phyloP scores from a whole-genome alignment of 139 green algal species.

The Tetradesmus obliquus region DNA sequence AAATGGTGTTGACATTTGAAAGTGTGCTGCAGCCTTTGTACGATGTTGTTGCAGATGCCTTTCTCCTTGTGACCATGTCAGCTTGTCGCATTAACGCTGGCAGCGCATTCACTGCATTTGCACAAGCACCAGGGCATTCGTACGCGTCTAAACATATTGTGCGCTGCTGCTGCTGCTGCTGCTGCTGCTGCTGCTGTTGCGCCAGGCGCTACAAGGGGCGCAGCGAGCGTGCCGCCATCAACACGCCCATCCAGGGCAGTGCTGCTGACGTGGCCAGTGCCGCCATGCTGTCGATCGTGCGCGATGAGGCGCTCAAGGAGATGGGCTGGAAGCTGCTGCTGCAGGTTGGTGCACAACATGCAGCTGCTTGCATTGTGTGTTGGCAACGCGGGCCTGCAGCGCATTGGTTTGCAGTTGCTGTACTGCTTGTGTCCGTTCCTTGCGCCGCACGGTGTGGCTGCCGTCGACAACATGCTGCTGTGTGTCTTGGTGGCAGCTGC shows the following conservation, averaged over 20 bases:
- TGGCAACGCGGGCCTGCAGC: too few relatives aligned
- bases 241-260: slow-evolving; percentile 97
- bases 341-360: slow-evolving; percentile 72
- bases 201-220: background rate
- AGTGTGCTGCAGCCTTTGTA: too few relatives aligned
- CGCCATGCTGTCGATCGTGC: slow-evolving; percentile 93
- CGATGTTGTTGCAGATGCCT: too few relatives aligned
- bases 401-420: background rate
- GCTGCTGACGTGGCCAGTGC: slow-evolving; percentile 95
- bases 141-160: too few relatives aligned
- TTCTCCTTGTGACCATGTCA: background rate
- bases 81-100: background rate
- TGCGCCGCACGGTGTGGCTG: too few relatives aligned
- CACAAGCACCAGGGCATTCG: too few relatives aligned
- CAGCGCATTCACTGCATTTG: too few relatives aligned
- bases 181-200: background rate
- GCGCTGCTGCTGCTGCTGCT: too few relatives aligned
- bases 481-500: too few relatives aligned
- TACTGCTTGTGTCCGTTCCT: background rate
- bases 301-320: slow-evolving; percentile 68
- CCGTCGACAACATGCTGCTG: too few relatives aligned
- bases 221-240: slow-evolving; percentile 93
- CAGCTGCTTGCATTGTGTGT: background rate
- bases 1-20: too few relatives aligned
- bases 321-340: slow-evolving; percentile 94